Evolutionary conservation across 2,329 filamentous ascomycete genomes (phyloP).

Genomic region (Beauveria bassiana): DNA sequence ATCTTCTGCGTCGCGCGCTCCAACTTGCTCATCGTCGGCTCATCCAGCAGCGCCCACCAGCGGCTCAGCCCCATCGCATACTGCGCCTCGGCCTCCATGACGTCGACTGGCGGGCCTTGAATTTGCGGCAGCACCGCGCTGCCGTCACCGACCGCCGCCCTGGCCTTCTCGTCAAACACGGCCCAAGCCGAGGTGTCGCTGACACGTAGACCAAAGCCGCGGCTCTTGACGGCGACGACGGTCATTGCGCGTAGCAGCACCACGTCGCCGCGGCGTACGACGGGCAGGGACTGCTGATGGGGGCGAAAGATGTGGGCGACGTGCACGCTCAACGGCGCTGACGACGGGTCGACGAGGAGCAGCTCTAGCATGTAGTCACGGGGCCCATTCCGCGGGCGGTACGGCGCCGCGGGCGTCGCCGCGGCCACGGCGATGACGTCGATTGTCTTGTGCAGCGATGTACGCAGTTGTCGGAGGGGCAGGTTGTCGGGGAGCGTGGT

Average conservation of each 20-base stretch:
- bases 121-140: slow-evolving; percentile 41
- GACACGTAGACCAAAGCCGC: slow-evolving; percentile 48
- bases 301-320: slow-evolving; percentile 53
- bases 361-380: slow-evolving; percentile 54
- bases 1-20: slow-evolving; percentile 29
- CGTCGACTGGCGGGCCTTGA: slow-evolving; percentile 52
- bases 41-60: slow-evolving; percentile 43
- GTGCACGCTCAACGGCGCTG: slow-evolving; percentile 39
- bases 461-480: slow-evolving; percentile 43
- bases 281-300: slow-evolving; percentile 48
- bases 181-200: slow-evolving; percentile 53
- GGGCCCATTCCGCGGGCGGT: slow-evolving; percentile 48
- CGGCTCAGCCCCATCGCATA: slow-evolving; percentile 41
- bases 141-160: slow-evolving; percentile 17
- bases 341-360: slow-evolving; percentile 48
- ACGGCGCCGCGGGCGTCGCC: slow-evolving; percentile 39
- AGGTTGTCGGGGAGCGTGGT: slow-evolving; percentile 46
- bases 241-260: slow-evolving; percentile 50
- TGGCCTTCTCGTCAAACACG: slow-evolving; percentile 41
- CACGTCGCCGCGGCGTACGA: slow-evolving; percentile 48
- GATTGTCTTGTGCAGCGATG: slow-evolving; percentile 38
- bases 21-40: slow-evolving; percentile 37
- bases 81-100: slow-evolving; percentile 39
- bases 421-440: slow-evolving; percentile 50
- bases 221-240: slow-evolving; percentile 44